These are phyloP conservation scores for Chlamydomonas sp. DNA, from an alignment of 139 green algal genomes.

Conservation along the genomic window DNA sequence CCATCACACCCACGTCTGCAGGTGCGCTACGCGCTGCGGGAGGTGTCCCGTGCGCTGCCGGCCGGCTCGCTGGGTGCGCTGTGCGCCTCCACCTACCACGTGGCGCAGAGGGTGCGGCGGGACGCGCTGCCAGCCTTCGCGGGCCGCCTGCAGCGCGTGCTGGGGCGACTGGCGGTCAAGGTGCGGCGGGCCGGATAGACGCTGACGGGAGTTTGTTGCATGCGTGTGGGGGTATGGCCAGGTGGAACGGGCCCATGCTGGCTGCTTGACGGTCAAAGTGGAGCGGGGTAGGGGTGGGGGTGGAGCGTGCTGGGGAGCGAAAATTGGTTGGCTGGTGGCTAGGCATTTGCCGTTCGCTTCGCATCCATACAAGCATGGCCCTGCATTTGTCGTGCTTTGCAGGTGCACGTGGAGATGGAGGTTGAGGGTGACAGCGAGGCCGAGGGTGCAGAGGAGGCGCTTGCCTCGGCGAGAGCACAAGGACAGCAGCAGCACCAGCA, in stretches of 20 bases:
- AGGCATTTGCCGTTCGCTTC: too few relatives aligned
- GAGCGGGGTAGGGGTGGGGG: too few relatives aligned
- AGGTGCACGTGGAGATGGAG: slow-evolving; percentile 31
- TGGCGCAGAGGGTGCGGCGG: not conserved
- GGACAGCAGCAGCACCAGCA: not conserved
- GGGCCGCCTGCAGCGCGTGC: not conserved
- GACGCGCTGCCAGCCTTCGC: not conserved
- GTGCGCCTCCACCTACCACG: slow-evolving; percentile 10
- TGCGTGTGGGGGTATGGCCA: not conserved
- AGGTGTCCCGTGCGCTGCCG: not conserved
- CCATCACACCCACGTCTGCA: not conserved
- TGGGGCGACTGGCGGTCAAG: not conserved
- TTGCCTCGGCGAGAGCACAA: not conserved
- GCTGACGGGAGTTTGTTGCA: not conserved
- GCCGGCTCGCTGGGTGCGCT: not conserved
- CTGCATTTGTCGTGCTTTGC: not conserved
- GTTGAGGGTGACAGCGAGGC: not conserved
- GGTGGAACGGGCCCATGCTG: too few relatives aligned
- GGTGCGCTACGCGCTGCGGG: slow-evolving; percentile 10
- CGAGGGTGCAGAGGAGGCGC: not conserved
- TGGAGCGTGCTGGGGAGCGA: too few relatives aligned
- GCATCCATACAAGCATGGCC: too few relatives aligned
- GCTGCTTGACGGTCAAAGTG: too few relatives aligned
- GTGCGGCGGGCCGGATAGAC: not conserved
- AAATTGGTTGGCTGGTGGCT: too few relatives aligned